Conservation (phyloP, 768 basidiomycete genomes). For the Pisolithus sp. region DNA sequence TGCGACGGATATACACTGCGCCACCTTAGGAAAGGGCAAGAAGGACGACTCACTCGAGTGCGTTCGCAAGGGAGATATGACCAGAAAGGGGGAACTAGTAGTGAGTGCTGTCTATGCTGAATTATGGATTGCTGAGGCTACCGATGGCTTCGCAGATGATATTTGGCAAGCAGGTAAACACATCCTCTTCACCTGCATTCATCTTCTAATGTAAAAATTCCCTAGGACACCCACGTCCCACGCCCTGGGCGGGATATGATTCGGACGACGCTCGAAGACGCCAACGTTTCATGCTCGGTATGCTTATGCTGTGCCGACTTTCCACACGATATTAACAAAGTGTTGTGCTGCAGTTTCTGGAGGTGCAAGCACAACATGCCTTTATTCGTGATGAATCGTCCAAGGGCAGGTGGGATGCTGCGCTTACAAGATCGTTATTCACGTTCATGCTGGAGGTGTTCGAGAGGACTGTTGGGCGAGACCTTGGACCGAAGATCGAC, state of each 20-base stretch:
- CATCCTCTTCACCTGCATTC: not conserved
- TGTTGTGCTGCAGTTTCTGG: constrained; percentile 58
- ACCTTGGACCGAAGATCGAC: constrained; percentile 64
- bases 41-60: constrained; percentile 75
- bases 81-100: constrained; percentile 76
- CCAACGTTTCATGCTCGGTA: constrained; percentile 64
- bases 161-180: constrained; percentile 82
- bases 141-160: constrained; percentile 58
- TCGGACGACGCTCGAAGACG: constrained; percentile 76
- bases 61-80: constrained; percentile 70
- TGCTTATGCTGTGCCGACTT: constrained; percentile 19
- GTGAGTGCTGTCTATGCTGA: constrained; percentile 36
- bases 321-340: constrained; percentile 5
- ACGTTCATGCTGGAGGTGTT: constrained; percentile 91
- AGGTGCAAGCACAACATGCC: constrained; percentile 96
- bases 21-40: constrained; percentile 79
- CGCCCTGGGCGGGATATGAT: constrained; percentile 82
- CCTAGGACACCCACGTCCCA: constrained; percentile 88
- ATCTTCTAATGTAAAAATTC: constrained; percentile 2
- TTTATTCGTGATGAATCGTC: constrained; percentile 90
- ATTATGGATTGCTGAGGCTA: not conserved
- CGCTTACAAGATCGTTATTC: constrained; percentile 75
- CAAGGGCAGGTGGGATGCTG: constrained; percentile 95
- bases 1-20: constrained; percentile 87
- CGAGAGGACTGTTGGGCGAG: constrained; percentile 78